Base-by-base conservation (phyloP, 1,284 basidiomycete species). In the Nidula niveotomentosa region DNA sequence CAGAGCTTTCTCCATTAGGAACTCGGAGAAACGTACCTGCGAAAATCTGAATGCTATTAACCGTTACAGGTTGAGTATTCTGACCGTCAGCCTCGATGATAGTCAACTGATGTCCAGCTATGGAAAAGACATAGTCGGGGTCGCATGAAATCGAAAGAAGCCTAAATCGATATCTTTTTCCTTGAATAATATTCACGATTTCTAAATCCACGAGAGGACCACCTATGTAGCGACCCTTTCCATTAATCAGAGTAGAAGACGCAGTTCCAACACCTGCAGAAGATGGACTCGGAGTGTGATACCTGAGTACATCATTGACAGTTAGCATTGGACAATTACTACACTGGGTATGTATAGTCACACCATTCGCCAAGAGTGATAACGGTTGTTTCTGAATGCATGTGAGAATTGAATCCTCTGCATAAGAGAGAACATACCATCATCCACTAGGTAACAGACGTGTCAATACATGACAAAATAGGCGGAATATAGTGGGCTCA, bases 131-230 rank as follows among this genome's bases (percentile, higher is more conserved):
- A 48, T 59, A 72, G 48, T 62, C 61, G 2, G 68, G 62, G 49
- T 66, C 67, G 53, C 67, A 69, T 8, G 64, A 60, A 15, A 53
- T 53, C 13, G 52, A 53, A 8, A 53, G 18, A 13, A 53, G 52
- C 10, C 52, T 9, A 10, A 84, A 72, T 8, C 81, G 76, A 59
- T 80, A 77, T 37, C 70, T 70, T 55, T 69, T 69, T 18, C 64
- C 62, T 10, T 56, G 37, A 23, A 58, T 48, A 33, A 75, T 69
- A 43, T 63, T 66, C 47, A 69, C 61, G 12, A 70, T 66, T 1
- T 70, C 55, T 6, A 73, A 58, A 7, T 56, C 51, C 13, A 62
- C 55, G 0, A 56, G 54, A 8, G 65, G 66, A 30, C 62, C 60
- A 41, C 60, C 61, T 3, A 54, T 18, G 69, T 72, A 57, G 66